Evolutionary conservation across 129 eudicot genomes (phyloP).

Genomic region (Rutidosis leptorrhynchoides): DNA sequence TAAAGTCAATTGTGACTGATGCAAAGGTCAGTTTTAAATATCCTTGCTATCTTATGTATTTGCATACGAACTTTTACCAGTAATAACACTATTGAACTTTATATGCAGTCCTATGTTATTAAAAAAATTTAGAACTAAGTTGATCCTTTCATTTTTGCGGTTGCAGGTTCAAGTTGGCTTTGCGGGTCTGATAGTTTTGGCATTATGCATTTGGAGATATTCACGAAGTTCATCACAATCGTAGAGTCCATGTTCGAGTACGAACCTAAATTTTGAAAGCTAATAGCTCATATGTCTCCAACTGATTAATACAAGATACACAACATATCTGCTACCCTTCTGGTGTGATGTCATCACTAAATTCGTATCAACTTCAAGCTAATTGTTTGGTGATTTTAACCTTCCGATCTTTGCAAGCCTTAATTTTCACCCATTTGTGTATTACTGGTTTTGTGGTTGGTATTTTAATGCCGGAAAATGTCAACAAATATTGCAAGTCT

Average conservation of each 20-base stretch:
- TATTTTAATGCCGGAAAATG: too few relatives aligned
- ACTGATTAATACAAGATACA: background rate
- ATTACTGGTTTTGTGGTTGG: background rate
- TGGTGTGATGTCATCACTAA: background rate
- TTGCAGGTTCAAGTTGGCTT: constrained; percentile 59
- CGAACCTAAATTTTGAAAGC: background rate
- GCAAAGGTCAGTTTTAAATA: constrained; percentile 52
- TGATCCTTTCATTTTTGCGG: constrained; percentile 7
- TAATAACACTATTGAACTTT: constrained; percentile 12
- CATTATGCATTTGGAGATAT: constrained; percentile 64
- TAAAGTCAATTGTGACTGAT: constrained; percentile 49
- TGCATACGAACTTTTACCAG: background rate
- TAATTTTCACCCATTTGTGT: background rate
- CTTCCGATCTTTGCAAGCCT: background rate
- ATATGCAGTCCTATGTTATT: background rate
- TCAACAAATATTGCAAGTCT: too few relatives aligned
- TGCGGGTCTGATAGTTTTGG: constrained; percentile 55
- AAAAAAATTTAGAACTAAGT: background rate
- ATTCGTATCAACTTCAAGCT: constrained; percentile 1
- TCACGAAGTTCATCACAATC: constrained; percentile 39
- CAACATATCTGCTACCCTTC: background rate
- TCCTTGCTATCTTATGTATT: background rate
- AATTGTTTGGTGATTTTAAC: background rate
- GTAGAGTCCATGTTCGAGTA: constrained; percentile 10
- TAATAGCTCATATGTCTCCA: background rate